Evolutionary conservation across 768 basidiomycete species (phyloP).

Genomic region (Coprinopsis marcescibilis): DNA sequence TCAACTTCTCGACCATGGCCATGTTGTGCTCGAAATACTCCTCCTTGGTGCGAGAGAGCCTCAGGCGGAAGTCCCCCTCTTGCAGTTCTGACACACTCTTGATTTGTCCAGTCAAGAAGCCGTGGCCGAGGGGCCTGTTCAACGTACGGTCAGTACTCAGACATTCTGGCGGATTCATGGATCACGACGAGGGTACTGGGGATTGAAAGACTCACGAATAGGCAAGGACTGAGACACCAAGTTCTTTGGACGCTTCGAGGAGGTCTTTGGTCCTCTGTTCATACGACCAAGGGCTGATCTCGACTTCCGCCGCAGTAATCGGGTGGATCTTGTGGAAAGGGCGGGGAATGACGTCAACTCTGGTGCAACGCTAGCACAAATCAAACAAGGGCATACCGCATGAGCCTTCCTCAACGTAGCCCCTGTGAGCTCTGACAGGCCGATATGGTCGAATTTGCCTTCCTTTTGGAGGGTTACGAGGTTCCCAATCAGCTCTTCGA

Average conservation of each 20-base stretch:
- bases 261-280: conserved; percentile 50
- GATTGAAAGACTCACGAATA: conserved; percentile 50
- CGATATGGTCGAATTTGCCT: conserved; percentile 55
- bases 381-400: conserved; percentile 22
- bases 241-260: conserved; percentile 46
- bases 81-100: conserved; percentile 31
- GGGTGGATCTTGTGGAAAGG: conserved; percentile 44
- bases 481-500: conserved; percentile 40
- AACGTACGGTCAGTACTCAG: neutral
- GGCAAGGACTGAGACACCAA: conserved; percentile 53
- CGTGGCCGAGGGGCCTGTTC: conserved; percentile 45
- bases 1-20: conserved; percentile 35
- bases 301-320: conserved; percentile 59
- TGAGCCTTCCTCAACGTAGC: conserved; percentile 38
- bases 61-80: conserved; percentile 36
- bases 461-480: conserved; percentile 44
- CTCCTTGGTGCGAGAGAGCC: conserved; percentile 37
- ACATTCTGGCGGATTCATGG: neutral
- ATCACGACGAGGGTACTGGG: too few relatives aligned
- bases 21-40: conserved; percentile 41
- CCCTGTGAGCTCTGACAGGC: conserved; percentile 49
- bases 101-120: conserved; percentile 48
- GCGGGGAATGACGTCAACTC: too few relatives aligned
- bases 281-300: conserved; percentile 58
- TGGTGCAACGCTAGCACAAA: too few relatives aligned